Base-by-base conservation (phyloP, 2,329 filamentous ascomycete species). In the Corynespora cassiicola region DNA sequence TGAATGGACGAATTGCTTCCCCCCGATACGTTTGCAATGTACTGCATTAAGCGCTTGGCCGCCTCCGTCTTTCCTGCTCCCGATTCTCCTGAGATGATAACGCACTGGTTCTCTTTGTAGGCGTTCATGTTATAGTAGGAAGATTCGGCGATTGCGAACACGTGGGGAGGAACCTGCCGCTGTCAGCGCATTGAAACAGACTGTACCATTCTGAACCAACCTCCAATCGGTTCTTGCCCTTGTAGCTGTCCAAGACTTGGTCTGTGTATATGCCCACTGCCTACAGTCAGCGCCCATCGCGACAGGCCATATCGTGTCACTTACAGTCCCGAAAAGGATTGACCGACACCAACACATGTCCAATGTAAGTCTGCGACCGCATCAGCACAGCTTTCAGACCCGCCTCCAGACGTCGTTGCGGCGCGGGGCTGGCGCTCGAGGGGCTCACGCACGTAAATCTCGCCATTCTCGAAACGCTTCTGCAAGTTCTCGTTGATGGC, bases 71-170 rank as follows among this genome's bases (percentile, higher is more conserved):
- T 99, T 68, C 94, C 94, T 21, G 94, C 94, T 66, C 94, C 94
- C 3, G 94, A 97, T 74, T 99, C 94, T 66, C 94, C 94, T 4
- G 94, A 97, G 58, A 99, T 99, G 71, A 99, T 99, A 55, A 99
- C 92, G 74, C 94, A 97, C 71, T 99, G 94, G 75, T 97, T 97
- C 58, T 97, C 94, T 63, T 90, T 90, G 78, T 99, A 99, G 30
- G 91, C 92, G 71, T 97, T 97, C 94, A 99, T 97, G 76, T 99
- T 97, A 76, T 97, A 97, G 77, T 99, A 99, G 38, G 91, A 73
- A 6, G 92, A 87, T 73, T 99, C 94, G 65, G 94, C 94, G 62
- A 99, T 94, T 45, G 90, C 92, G 69, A 96, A 99, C 56, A 99
- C 94, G 71, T 99, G 94, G 7, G 94, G 94, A 18, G 90, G 88